Base-by-base conservation (phyloP, 257 asterid species). In the Verbena officinalis region DNA sequence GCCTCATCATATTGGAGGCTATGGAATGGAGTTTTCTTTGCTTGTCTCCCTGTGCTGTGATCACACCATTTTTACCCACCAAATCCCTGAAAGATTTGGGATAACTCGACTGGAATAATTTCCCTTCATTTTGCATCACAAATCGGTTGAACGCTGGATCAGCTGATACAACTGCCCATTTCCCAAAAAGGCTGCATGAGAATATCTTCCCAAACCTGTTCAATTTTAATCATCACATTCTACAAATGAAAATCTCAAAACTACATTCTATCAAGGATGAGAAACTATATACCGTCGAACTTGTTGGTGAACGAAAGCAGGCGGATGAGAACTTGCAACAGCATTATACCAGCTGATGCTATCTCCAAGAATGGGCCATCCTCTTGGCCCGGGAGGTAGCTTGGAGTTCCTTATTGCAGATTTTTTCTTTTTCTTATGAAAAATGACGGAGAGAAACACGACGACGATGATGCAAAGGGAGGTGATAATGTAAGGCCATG, bases 311-410 rank as follows among this genome's bases (percentile, higher is more conserved):
- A 88, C 98, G 36, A 88, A 91, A 30, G 70, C 39, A 2, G 94
- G 89, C 13, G 98, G 98, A 51, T 91, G 98, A 73, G 95, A 81
- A 71, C 98, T 80, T 12, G 95, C 90, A 45, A 79, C 96, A 16
- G 95, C 94, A 53, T 83, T 91, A 54, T 91, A 91, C 98, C 96
- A 88, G 51, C 75, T 80, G 70, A 91, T 74, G 78, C 94, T 82
- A 55, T 91, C 88, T 4, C 95, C 96, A 33, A 91, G 70, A 6
- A 84, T 54, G 30, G 90, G 95, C 91, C 91, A 91, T 22, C 98
- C 91, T 60, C 88, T 80, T 64, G 83, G 73, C 23, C 98, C 98
- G 0, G 96, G 96, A 66, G 98, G 98, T 42, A 86, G 69, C 68
- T 75, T 81, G 8, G 24, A 39, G 10, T 73, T 64, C 15, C 50